A percentile compares a stretch with the other conserved stretches of the same genome.
Evolutionary conservation across 78 protist genomes (phyloP).

Genomic region (Isochrysis galbana): DNA sequence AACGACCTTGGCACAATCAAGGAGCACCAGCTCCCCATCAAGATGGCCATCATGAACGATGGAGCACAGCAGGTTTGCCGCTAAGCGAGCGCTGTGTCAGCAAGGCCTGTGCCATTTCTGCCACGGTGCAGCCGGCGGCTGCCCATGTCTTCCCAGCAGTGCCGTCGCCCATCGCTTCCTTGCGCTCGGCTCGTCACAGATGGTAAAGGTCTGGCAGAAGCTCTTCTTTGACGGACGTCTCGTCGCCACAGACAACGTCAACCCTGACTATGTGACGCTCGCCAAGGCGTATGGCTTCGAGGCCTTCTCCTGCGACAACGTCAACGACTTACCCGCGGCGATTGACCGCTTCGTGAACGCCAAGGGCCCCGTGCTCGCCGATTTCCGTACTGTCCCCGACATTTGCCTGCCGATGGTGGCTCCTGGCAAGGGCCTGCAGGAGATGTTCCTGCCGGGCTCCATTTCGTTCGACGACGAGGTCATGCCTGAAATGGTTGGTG

Average conservation of each 20-base stretch:
- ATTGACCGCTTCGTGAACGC: neutral
- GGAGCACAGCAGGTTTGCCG: too few species aligned
- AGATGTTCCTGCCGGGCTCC: conserved; percentile 24
- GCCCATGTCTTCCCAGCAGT: too few species aligned
- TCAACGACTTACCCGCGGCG: neutral
- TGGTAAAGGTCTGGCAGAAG: conserved; percentile 31
- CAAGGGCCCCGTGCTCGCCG: neutral
- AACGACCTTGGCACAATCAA: conserved; percentile 65
- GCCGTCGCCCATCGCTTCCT: too few species aligned
- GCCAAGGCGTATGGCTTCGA: conserved; percentile 11
- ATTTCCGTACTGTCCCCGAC: neutral
- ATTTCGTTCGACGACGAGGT: neutral
- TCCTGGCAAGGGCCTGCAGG: conserved; percentile 18
- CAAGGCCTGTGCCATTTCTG: too few species aligned
- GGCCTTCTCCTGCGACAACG: neutral
- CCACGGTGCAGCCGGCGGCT: too few species aligned
- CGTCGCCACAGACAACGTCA: conserved; percentile 15
- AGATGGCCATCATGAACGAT: conserved; percentile 29
- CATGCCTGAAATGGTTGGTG: neutral
- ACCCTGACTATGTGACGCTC: conserved; percentile 22
- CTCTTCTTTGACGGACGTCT: conserved; percentile 28
- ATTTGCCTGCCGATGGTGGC: conserved; percentile 33
- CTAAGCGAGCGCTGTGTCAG: too few species aligned
- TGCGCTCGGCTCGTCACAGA: too few species aligned
- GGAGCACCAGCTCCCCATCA: conserved; percentile 45